Percentiles rank a stretch among this genome's conserved stretches.
phyloP scores from a whole-genome alignment of 768 basidiomycete species.

The Mycena chlorophos region DNA sequence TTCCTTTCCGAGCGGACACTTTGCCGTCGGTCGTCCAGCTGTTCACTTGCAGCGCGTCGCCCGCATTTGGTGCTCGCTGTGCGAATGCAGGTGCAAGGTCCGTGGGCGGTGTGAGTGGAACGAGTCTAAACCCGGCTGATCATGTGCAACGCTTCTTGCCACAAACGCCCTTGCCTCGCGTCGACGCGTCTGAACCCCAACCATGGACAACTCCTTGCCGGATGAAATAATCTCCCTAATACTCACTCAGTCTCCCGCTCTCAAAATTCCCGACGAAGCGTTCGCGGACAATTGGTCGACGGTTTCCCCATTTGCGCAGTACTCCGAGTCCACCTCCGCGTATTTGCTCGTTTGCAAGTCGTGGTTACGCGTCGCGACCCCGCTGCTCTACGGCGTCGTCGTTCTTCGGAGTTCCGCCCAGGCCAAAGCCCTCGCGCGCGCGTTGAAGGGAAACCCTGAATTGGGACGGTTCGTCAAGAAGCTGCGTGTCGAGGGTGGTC shows the following conservation, averaged over 20 bases:
- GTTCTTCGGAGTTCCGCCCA: conserved; percentile 23
- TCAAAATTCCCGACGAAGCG: not conserved
- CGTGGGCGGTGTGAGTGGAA: too few relatives aligned
- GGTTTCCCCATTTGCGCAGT: not conserved
- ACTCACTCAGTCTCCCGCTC: not conserved
- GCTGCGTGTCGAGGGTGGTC: too few relatives aligned
- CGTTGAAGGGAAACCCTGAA: conserved; percentile 10
- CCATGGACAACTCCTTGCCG: not conserved
- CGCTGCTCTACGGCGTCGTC: conserved; percentile 24
- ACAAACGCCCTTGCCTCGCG: too few relatives aligned
- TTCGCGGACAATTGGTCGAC: not conserved
- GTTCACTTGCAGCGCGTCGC: too few relatives aligned
- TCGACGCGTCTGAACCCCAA: not conserved
- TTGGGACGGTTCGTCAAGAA: too few relatives aligned
- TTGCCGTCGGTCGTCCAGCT: too few relatives aligned
- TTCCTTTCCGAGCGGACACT: too few relatives aligned
- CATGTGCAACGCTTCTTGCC: too few relatives aligned
- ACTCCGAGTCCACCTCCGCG: too few relatives aligned
- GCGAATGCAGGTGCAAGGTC: too few relatives aligned
- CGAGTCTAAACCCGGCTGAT: too few relatives aligned
- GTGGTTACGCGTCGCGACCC: conserved; percentile 18
- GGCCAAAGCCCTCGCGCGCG: conserved; percentile 16
- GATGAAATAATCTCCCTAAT: not conserved
- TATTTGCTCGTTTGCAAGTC: not conserved
- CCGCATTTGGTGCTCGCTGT: too few relatives aligned